Conservation (phyloP, 2,329 filamentous ascomycete genomes). For the Fusarium guadeloupense region DNA sequence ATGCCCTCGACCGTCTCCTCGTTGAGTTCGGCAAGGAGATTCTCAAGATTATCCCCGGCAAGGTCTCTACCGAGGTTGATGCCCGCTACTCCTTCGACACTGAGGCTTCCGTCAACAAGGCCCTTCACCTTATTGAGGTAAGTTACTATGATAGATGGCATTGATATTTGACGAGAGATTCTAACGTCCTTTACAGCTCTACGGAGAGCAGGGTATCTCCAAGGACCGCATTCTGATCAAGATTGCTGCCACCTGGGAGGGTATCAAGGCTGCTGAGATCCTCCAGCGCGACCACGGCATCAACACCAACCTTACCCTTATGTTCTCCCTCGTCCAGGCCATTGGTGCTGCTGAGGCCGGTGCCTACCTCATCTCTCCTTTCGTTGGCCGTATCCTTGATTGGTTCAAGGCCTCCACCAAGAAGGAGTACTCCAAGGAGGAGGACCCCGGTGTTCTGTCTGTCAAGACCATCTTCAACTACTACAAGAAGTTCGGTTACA, state of each 20-base stretch:
- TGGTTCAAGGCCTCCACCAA: constrained; percentile 98
- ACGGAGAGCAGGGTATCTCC: constrained; percentile 88
- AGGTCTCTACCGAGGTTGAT: constrained; percentile 99
- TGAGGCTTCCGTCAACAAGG: constrained; percentile 91
- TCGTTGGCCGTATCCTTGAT: constrained; percentile 98
- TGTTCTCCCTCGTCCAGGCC: constrained; percentile 96
- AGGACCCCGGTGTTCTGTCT: constrained; percentile 95
- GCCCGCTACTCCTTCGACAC: constrained; percentile 96
- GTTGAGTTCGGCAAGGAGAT: constrained; percentile 99
- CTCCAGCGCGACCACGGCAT: constrained; percentile 95
- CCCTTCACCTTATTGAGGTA: constrained; percentile 95
- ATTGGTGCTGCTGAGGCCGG: constrained; percentile 94
- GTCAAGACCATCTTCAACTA: constrained; percentile 98
- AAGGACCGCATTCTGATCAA: constrained; percentile 98
- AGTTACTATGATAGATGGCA: constrained; percentile 38
- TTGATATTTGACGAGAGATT: constrained; percentile 16
- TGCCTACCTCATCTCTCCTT: constrained; percentile 98
- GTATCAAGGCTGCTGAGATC: constrained; percentile 97
- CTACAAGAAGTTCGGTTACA: constrained; percentile 99
- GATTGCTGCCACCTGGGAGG: constrained; percentile 99
- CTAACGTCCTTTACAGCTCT: constrained; percentile 70
- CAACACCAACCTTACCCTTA: constrained; percentile 98
- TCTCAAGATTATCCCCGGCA: constrained; percentile 94
- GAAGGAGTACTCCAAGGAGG: constrained; percentile 88
- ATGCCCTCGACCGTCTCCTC: constrained; percentile 89